Evolutionary conservation across 768 basidiomycete genomes (phyloP), one percentile per base, ranked within the genome.

Genomic region (Auricularia heimuer): DNA sequence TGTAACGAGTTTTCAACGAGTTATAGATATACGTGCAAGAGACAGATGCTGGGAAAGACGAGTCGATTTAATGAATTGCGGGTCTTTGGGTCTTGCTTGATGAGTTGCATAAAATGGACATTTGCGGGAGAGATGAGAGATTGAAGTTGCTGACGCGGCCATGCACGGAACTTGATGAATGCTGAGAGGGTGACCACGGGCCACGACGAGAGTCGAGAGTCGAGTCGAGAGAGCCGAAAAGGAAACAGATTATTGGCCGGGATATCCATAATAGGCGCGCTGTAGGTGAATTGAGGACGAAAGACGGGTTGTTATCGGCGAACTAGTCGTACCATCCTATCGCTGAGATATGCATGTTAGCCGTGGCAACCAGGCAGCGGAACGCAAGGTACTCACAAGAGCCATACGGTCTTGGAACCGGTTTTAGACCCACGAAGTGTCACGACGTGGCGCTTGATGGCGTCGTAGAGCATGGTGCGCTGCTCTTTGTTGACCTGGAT

Each of bases 361-460:
- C 21, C n/a, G 54, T 4, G 11, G 47, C 67, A 63, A 68, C 68
- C 62, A 56, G 47, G 4, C 39, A 24, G 35, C 33, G 18, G 21
- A 18, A 34, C 24, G 64, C 36, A 18, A 45, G n/a, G 39, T 3
- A 74, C 81, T 61, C 72, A 83, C 82, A 94, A 94, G 62, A 94
- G 80, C 92, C 92, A 94, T 71, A 93, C 93, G 71, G 93, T 90
- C 72, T 92, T 92, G 1, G 91, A 92, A 34, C 92, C 92, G 1
- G 92, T 92, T 80, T 93, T 93, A 73, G 90, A 92, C 24, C 92
- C 92, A 44, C 92, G 84, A n/a, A 94, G 79, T 35, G 91, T 93
- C 60, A 93, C 91, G 68, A 93, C 92, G 71, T 93, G 90, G 3
- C 90, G 89, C 45, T 88, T 82, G 68, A 93, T 92, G 69, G 92